phyloP scores from a whole-genome alignment of 2,329 filamentous ascomycete genomes.

The Dothistroma pini region DNA sequence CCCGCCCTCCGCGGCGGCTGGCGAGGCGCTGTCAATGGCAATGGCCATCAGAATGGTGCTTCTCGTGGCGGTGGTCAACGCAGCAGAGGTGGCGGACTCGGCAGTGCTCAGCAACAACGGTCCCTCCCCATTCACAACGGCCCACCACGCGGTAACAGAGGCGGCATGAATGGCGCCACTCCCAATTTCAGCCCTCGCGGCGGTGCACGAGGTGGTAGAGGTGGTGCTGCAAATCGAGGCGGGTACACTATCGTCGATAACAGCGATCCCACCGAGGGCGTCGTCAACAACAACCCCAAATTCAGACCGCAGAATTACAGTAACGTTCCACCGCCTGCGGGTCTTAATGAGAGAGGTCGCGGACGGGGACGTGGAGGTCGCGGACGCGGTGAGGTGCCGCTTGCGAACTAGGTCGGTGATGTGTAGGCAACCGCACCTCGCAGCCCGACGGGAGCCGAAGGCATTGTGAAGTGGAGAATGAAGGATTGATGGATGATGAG shows the following conservation, averaged over 20 bases:
- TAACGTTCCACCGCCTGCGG: slow-evolving; percentile 57
- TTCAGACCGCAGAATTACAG: slow-evolving; percentile 55
- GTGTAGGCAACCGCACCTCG: background rate
- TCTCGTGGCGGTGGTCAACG: slow-evolving; percentile 25
- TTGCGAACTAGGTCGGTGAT: slow-evolving; percentile 1
- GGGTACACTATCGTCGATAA: slow-evolving; percentile 49
- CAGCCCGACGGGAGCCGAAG: background rate
- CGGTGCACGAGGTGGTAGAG: slow-evolving; percentile 26
- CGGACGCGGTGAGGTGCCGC: slow-evolving; percentile 7
- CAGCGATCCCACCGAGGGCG: slow-evolving; percentile 50
- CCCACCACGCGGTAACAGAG: slow-evolving; percentile 39
- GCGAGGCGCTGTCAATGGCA: slow-evolving; percentile 53
- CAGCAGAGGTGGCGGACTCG: slow-evolving; percentile 40
- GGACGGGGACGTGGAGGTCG: slow-evolving; percentile 23
- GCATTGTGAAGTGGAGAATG: background rate
- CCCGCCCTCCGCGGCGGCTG: slow-evolving; percentile 57
- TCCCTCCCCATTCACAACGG: slow-evolving; percentile 3
- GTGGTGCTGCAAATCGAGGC: slow-evolving; percentile 33
- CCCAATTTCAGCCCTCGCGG: slow-evolving; percentile 24
- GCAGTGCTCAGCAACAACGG: slow-evolving; percentile 26
- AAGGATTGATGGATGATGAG: background rate
- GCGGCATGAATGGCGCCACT: slow-evolving; percentile 26
- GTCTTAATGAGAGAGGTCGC: slow-evolving; percentile 44
- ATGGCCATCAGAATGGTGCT: slow-evolving; percentile 43
- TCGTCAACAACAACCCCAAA: slow-evolving; percentile 53